phyloP scores from a whole-genome alignment of 768 basidiomycete genomes.

The Candolleomyces eurysporus region DNA sequence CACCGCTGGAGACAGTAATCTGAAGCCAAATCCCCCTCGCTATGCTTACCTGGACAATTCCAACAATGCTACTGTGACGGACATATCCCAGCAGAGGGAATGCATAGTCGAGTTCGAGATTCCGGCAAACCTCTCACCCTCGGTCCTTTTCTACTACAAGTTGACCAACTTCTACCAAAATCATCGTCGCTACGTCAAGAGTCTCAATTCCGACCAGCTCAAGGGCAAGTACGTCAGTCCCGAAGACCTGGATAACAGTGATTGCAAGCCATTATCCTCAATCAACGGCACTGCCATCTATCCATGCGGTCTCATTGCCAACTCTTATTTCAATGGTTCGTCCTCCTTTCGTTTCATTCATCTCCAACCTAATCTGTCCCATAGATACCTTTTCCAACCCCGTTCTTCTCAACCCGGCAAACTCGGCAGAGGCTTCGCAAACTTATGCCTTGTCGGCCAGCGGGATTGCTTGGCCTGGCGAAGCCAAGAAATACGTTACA shows the following conservation, averaged over 20 bases:
- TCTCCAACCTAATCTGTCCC: conserved; percentile 5
- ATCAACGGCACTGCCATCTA: conserved; percentile 64
- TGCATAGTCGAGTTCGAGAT: conserved; percentile 84
- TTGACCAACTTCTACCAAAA: conserved; percentile 97
- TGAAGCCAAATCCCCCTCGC: conserved; percentile 54
- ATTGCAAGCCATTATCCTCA: conserved; percentile 87
- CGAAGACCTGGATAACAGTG: conserved; percentile 55
- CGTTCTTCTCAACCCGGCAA: conserved; percentile 50
- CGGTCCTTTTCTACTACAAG: conserved; percentile 95
- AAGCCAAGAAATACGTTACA: conserved; percentile 83
- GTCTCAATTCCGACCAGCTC: conserved; percentile 80
- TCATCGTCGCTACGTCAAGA: conserved; percentile 96
- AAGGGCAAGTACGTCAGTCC: conserved; percentile 61
- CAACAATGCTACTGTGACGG: conserved; percentile 41
- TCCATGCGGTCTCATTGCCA: conserved; percentile 96
- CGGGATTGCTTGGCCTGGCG: conserved; percentile 96
- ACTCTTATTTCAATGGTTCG: conserved; percentile 93
- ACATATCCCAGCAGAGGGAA: conserved; percentile 43
- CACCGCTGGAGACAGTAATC: conserved; percentile 50
- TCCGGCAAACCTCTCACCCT: conserved; percentile 67
- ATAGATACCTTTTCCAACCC: conserved; percentile 80
- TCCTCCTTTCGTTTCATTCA: not conserved
- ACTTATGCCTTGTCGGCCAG: conserved; percentile 72
- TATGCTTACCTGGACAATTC: conserved; percentile 74
- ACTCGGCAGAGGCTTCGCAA: conserved; percentile 38